These are phyloP conservation scores for Claviceps humidiphila DNA, from an alignment of 2,329 filamentous ascomycete species.

Conservation along the genomic window DNA sequence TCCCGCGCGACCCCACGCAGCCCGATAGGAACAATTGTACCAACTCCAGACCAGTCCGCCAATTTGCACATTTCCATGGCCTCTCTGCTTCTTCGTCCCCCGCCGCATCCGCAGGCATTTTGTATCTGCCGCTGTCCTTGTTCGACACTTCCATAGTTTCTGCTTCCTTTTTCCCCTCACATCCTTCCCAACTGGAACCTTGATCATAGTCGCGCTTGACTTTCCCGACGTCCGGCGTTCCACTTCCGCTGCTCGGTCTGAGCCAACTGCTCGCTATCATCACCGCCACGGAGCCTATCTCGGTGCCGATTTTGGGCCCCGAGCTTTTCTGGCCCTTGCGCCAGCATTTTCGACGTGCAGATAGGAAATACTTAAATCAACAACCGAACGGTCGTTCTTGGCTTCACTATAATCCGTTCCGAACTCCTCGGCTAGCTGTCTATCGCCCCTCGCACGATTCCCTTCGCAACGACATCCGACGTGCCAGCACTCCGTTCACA, in stretches of 20 bases:
- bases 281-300: neutral
- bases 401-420: neutral
- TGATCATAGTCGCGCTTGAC: neutral
- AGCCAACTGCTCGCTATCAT: neutral
- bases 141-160: neutral
- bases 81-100: neutral
- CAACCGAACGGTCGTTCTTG: neutral
- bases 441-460: neutral
- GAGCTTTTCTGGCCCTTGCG: neutral
- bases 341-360: neutral
- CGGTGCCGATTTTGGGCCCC: neutral
- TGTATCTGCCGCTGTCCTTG: neutral
- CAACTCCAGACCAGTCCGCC: neutral
- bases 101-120: neutral
- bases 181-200: neutral
- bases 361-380: neutral
- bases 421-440: neutral
- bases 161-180: neutral
- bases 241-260: neutral
- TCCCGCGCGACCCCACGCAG: too few relatives aligned
- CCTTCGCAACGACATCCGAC: neutral
- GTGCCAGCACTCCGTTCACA: conserved; percentile 3
- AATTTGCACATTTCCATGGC: neutral
- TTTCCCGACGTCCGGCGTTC: neutral
- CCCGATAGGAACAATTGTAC: too few relatives aligned